These are phyloP conservation scores for Neurospora africana DNA, from an alignment of 495 filamentous ascomycete genomes.

Conservation along the genomic window DNA sequence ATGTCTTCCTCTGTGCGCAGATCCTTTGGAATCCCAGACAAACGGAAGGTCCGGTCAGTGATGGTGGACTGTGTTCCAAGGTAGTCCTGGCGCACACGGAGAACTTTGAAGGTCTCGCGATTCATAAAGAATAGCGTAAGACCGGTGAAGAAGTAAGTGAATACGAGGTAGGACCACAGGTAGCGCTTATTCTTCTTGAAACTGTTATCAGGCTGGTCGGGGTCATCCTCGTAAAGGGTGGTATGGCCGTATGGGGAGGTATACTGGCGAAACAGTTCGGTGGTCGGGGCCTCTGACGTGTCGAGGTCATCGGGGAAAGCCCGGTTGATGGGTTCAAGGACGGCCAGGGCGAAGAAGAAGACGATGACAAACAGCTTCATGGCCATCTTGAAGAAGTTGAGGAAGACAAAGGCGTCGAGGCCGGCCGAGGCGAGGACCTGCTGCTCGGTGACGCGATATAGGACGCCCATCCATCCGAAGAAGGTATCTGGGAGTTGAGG, in stretches of 20 bases:
- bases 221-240: neutral
- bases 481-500: slow-evolving; percentile 78
- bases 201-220: slow-evolving; percentile 23
- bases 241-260: neutral
- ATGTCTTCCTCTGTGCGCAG: slow-evolving; percentile 73
- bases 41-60: slow-evolving; percentile 83
- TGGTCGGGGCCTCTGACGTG: slow-evolving; percentile 1
- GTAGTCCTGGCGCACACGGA: slow-evolving; percentile 78
- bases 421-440: slow-evolving; percentile 85
- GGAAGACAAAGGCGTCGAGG: slow-evolving; percentile 90
- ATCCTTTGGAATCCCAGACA: slow-evolving; percentile 79
- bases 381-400: slow-evolving; percentile 90
- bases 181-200: slow-evolving; percentile 38
- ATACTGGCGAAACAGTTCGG: slow-evolving; percentile 8
- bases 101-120: slow-evolving; percentile 70
- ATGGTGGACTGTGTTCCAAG: slow-evolving; percentile 86
- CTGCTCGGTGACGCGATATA: slow-evolving; percentile 83
- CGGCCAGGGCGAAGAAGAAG: slow-evolving; percentile 64
- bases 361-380: slow-evolving; percentile 70
- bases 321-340: slow-evolving; percentile 80
- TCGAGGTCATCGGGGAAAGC: slow-evolving; percentile 32
- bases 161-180: slow-evolving; percentile 87
- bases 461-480: slow-evolving; percentile 85
- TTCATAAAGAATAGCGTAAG: slow-evolving; percentile 76
- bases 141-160: slow-evolving; percentile 81